phyloP scores from a whole-genome alignment of 805 yeast species.

The Candida gorgasii region DNA sequence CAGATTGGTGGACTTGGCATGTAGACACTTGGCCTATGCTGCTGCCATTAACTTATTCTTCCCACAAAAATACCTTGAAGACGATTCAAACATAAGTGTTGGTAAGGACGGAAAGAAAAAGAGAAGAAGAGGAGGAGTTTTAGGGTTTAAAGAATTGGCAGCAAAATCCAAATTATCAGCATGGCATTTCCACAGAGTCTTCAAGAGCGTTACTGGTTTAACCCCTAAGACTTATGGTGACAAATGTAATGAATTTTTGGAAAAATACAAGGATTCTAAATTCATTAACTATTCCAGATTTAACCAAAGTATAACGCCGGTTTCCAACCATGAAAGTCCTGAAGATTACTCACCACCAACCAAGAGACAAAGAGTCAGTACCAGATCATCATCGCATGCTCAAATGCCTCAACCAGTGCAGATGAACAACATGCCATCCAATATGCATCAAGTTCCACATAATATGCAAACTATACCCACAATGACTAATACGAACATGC shows the following conservation, averaged over 20 bases:
- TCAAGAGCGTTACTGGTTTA: slow-evolving; percentile 80
- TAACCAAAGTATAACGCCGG: slow-evolving; percentile 14
- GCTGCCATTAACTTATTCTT: slow-evolving; percentile 53
- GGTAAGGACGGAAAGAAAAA: slow-evolving; percentile 29
- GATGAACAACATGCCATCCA: background rate
- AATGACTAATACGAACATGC: background rate
- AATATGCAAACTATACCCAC: background rate
- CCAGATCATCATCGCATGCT: background rate
- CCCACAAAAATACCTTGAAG: slow-evolving; percentile 22
- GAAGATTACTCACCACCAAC: slow-evolving; percentile 7
- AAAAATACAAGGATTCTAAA: slow-evolving; percentile 26
- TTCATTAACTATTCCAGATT: slow-evolving; percentile 16
- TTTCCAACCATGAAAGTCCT: slow-evolving; percentile 7
- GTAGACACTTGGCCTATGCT: slow-evolving; percentile 80
- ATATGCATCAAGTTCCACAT: background rate
- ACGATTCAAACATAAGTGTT: slow-evolving; percentile 16
- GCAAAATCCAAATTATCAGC: slow-evolving; percentile 80
- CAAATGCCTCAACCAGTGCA: background rate
- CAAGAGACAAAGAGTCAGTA: slow-evolving; percentile 7
- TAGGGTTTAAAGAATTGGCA: slow-evolving; percentile 86
- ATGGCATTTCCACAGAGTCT: slow-evolving; percentile 93
- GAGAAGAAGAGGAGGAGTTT: slow-evolving; percentile 73
- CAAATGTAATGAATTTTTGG: slow-evolving; percentile 66
- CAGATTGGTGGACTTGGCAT: slow-evolving; percentile 71
- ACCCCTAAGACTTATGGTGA: slow-evolving; percentile 91